These are phyloP conservation scores for Exobasidium rhododendri DNA, from an alignment of 1,284 basidiomycete species.

Conservation along the genomic window DNA sequence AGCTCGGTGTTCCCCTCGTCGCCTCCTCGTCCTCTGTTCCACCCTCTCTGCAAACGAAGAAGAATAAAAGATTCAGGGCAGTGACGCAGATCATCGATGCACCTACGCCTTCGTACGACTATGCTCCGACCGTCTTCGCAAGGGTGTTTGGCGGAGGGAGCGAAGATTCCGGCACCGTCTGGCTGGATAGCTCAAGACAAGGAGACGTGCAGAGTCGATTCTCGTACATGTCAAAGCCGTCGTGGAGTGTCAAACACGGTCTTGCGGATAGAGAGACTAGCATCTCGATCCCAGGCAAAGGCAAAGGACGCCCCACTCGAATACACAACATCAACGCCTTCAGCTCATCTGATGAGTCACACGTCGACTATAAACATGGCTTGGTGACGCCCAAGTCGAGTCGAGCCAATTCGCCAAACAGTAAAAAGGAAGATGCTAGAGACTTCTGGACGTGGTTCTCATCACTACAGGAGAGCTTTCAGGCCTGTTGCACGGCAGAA, in stretches of 20 bases:
- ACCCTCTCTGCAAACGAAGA: background rate
- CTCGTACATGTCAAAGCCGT: constrained; percentile 47
- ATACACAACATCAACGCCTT: too few relatives aligned
- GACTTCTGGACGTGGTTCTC: constrained; percentile 45
- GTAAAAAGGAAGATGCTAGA: background rate
- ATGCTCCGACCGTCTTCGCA: background rate
- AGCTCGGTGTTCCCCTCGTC: background rate
- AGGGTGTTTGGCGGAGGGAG: background rate
- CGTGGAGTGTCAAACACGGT: constrained; percentile 41
- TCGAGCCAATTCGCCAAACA: constrained; percentile 7
- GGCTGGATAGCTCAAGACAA: constrained; percentile 28
- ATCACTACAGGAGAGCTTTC: constrained; percentile 31
- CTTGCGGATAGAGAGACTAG: background rate
- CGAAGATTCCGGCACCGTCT: constrained; percentile 7
- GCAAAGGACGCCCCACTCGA: constrained; percentile 2
- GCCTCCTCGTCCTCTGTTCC: background rate
- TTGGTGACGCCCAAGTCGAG: constrained; percentile 3
- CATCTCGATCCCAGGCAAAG: background rate
- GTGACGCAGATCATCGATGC: background rate
- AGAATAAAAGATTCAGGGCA: background rate
- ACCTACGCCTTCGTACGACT: background rate
- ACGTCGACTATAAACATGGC: background rate
- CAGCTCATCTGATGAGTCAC: too few relatives aligned
- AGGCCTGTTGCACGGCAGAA: constrained; percentile 12
- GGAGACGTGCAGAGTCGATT: constrained; percentile 25